Conservation (phyloP, 2,329 filamentous ascomycete genomes). For the Cryphonectria naterciae region DNA sequence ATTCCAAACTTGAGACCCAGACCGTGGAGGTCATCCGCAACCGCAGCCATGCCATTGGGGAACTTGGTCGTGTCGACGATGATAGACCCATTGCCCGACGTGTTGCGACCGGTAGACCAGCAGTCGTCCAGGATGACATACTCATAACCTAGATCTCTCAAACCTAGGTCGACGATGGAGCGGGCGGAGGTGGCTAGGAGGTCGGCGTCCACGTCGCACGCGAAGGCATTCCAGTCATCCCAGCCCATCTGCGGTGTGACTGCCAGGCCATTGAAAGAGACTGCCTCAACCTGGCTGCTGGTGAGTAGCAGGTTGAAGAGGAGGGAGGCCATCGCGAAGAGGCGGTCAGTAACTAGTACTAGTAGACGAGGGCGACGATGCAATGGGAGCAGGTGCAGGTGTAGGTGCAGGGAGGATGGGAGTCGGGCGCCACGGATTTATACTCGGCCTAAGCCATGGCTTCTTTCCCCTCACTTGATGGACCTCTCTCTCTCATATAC, state of each 20-base stretch:
- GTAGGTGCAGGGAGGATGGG: background rate
- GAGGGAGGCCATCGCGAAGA: slow-evolving; percentile 13
- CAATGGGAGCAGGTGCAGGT: background rate
- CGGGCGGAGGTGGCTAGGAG: slow-evolving; percentile 31
- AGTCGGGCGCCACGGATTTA: background rate
- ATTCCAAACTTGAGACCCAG: slow-evolving; percentile 45
- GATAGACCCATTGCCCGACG: slow-evolving; percentile 34
- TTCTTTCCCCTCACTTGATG: background rate
- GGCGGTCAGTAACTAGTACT: background rate
- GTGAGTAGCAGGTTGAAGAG: slow-evolving; percentile 21
- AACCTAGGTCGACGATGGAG: slow-evolving; percentile 34
- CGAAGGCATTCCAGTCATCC: slow-evolving; percentile 34
- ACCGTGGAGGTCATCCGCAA: slow-evolving; percentile 42
- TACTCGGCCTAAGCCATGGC: background rate
- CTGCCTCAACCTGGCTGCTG: slow-evolving; percentile 10
- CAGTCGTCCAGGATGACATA: slow-evolving; percentile 42
- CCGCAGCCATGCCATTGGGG: slow-evolving; percentile 41
- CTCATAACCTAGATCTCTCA: slow-evolving; percentile 37
- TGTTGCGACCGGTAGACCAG: slow-evolving; percentile 39
- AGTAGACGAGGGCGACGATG: background rate
- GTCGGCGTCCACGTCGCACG: slow-evolving; percentile 31
- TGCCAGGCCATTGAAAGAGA: slow-evolving; percentile 27
- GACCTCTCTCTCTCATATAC: background rate
- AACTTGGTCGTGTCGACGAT: slow-evolving; percentile 41
- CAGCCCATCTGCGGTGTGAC: slow-evolving; percentile 30